Evolutionary conservation across 768 basidiomycete genomes (phyloP), one percentile per base, ranked within the genome.

Genomic region (Hortiboletus flavorubellus): DNA sequence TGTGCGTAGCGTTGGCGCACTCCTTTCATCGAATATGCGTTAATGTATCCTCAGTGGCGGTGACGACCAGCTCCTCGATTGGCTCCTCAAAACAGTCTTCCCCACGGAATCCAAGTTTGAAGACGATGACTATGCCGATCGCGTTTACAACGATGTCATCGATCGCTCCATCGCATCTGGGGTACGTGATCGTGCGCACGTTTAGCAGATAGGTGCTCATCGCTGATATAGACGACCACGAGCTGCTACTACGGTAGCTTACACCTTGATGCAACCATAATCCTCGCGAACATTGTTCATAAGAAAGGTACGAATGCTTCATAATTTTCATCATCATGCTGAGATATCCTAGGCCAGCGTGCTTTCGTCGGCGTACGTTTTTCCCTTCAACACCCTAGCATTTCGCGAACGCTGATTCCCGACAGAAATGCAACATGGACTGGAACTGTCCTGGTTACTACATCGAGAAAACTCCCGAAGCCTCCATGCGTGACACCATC

Each of bases 221-320:
- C 51, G 46, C 16, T 18, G 33, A 34, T n/a, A 59, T 23, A 60
- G 93, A 94, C 92, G 2, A 96, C 94, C 1, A 96, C 93, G 0
- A 90, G 86, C 61, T 95, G 91, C 67, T 96, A 93, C 69, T 96
- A 90, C 67, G 90, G 83, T 11, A 87, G 88, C 0, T 72, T 93
- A 8, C 93, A 98, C 68, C 73, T 86, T 26, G 84, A 86, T 46
- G 82, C 86, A 0, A 92, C 91, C 6, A 90, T 86, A 70, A 71
- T 80, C 18, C 81, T 97, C 10, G 93, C 91, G 1, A 82, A 90
- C 26, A 80, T 89, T 26, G 79, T 87, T 8, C 78, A 86, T 60
- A 62, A 65, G 7, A 70, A 72, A 61, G 89, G 89, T 80, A 52
- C 38, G 1, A 12, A 11, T 2, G 0, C 18, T 26, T 16, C 21